These are phyloP conservation scores for Corymbia calophylla DNA, from an alignment of 441 rosid genomes.

Conservation along the genomic window DNA sequence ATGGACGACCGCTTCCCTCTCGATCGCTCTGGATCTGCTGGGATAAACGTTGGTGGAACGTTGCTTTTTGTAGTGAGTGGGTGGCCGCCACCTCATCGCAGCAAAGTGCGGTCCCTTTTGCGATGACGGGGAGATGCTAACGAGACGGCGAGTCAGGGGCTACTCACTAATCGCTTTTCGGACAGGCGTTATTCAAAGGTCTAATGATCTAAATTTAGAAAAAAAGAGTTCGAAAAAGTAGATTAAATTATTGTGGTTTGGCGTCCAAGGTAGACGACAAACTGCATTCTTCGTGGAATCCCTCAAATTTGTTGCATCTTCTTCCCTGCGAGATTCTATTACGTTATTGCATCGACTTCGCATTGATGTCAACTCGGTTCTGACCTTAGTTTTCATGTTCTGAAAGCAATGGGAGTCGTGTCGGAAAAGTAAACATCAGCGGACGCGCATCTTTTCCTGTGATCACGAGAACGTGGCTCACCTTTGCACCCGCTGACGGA, in stretches of 20 bases:
- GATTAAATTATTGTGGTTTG: neutral
- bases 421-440: neutral
- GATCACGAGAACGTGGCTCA: neutral
- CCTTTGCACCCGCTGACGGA: constrained; percentile 12
- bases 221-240: neutral
- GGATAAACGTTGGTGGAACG: neutral
- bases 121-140: neutral
- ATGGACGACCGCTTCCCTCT: neutral
- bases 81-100: neutral
- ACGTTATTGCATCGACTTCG: neutral
- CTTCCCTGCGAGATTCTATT: neutral
- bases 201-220: neutral
- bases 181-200: neutral
- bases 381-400: neutral
- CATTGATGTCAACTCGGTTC: neutral
- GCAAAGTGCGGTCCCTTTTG: neutral
- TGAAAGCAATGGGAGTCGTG: neutral
- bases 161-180: neutral
- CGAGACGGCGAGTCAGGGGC: neutral
- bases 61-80: neutral
- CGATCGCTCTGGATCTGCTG: neutral
- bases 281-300: neutral
- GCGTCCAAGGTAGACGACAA: neutral
- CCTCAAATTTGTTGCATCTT: neutral
- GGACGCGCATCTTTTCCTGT: neutral